Base-by-base conservation (phyloP, 2,329 filamentous ascomycete species). In the Diaporthe sp. region DNA sequence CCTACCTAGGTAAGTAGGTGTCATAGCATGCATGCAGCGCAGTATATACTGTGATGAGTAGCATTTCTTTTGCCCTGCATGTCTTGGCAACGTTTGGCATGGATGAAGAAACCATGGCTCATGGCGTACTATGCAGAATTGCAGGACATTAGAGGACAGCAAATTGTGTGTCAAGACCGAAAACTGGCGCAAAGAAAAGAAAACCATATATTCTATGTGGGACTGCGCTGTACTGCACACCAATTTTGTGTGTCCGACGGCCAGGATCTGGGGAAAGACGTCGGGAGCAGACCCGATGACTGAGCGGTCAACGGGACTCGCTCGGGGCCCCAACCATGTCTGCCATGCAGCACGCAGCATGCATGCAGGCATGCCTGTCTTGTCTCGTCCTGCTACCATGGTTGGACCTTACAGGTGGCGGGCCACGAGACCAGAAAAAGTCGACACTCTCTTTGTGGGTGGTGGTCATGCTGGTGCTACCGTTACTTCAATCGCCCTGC, bases 341-440 rank as follows among this genome's bases (percentile, higher is more conserved):
- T 53, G 65, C 65, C 46, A 68, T 68, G 65, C 65, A 31, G 65
- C 46, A 53, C 4, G 46, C 46, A 28, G 62, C 62, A 68, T 8
- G 19, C 44, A 62, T 28, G 59, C 58, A 62, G 6, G n/a, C 39
- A 51, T 67, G 61, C 61, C 19, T 49, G 62, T n/a, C 44, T 51
- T n/a, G 62, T 68, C 62, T 53, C 19, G 62, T 37, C 44, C 31
- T 25, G 31, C 39, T 68, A 68, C 65, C 65, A 68, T 68, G 65
- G 65, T 68, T 68, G 31, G 65, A 39, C 65, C 65, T 68, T 53
- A 39, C 46, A 68, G 46, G 46, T 68, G 65, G 19, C 65, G 44
- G 46, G 62, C n/a, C 31, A 68, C 46, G 46, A 53, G 62, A 68
- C 62, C 46, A 53, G 39, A 53, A 39, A 68, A 49, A 68, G 44